These are phyloP conservation scores for Hysterangium stoloniferum DNA, from an alignment of 768 basidiomycete genomes.

Conservation along the genomic window DNA sequence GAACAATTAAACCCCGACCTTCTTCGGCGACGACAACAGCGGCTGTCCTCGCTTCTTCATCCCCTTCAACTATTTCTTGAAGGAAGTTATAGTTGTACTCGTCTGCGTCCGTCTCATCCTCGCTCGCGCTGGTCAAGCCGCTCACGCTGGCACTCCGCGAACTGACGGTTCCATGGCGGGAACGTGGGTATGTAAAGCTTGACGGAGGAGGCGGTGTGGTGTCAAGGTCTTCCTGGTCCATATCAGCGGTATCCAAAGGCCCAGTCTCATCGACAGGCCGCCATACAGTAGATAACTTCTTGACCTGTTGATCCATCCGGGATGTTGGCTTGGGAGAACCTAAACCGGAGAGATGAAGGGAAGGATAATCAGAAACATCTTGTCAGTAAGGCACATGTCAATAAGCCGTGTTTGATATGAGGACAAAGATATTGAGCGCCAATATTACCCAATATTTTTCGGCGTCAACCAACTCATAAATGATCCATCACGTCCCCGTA, in stretches of 20 bases:
- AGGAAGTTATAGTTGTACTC: constrained; percentile 15
- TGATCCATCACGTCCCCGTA: no score
- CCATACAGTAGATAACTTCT: not conserved
- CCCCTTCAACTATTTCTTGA: constrained; percentile 40
- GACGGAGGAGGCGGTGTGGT: not conserved
- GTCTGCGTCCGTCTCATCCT: constrained; percentile 40
- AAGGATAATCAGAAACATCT: constrained; percentile 47
- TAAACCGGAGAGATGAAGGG: not conserved
- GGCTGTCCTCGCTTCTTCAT: constrained; percentile 64
- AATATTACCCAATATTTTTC: no score
- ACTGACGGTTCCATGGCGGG: not conserved
- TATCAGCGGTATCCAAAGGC: constrained; percentile 42
- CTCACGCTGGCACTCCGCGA: constrained; percentile 17
- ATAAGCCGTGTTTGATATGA: no score
- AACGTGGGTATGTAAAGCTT: not conserved
- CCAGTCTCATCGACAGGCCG: constrained; percentile 28
- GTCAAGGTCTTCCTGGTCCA: constrained; percentile 45
- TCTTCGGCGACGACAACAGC: constrained; percentile 77
- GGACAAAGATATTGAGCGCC: not conserved
- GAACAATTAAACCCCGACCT: constrained; percentile 76
- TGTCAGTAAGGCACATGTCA: constrained; percentile 19
- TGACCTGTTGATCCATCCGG: constrained; percentile 41
- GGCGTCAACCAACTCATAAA: no score
- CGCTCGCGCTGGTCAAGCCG: constrained; percentile 40
- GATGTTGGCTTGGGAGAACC: constrained; percentile 64